Percentiles rank a stretch among this genome's conserved stretches.
phyloP scores from a whole-genome alignment of 1,139 yeast species.

The Trichomonascaceae sp. region DNA sequence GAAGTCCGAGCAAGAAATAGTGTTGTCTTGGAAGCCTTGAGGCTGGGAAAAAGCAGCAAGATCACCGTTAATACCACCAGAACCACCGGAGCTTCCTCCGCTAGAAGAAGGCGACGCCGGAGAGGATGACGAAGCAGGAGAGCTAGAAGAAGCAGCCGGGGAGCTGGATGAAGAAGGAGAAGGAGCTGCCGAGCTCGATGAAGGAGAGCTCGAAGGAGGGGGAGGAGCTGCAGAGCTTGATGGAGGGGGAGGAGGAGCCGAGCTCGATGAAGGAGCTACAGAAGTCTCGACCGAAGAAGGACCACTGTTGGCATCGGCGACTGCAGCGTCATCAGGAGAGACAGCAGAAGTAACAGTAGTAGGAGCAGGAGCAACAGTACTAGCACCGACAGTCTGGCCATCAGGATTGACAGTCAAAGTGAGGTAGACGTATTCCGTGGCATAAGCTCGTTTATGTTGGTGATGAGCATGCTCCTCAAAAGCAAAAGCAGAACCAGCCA shows the following conservation, averaged over 20 bases:
- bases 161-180: conserved; percentile 13
- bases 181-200: conserved; percentile 19
- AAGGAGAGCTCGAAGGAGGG: conserved; percentile 19
- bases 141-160: conserved; percentile 17
- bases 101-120: conserved; percentile 34
- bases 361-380: conserved; percentile 17
- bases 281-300: conserved; percentile 24
- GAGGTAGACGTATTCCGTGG: conserved; percentile 74
- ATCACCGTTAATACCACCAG: conserved; percentile 49
- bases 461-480: conserved; percentile 38
- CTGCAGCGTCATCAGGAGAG: conserved; percentile 12
- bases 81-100: conserved; percentile 21
- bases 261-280: conserved; percentile 22
- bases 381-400: conserved; percentile 44
- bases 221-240: conserved; percentile 17
- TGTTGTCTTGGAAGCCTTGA: conserved; percentile 71
- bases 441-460: conserved; percentile 59
- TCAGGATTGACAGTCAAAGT: conserved; percentile 66
- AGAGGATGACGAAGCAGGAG: conserved; percentile 24
- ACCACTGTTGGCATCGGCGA: conserved; percentile 25
- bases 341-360: conserved; percentile 14
- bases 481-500: conserved; percentile 40
- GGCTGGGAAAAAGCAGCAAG: conserved; percentile 51
- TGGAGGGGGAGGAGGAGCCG: conserved; percentile 18
- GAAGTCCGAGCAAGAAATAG: conserved; percentile 65